A percentile compares a stretch with the other conserved stretches of the same genome.
phyloP scores from a whole-genome alignment of 176 grass and related monocot genomes.

The barley (Hordeum vulgare) region DNA sequence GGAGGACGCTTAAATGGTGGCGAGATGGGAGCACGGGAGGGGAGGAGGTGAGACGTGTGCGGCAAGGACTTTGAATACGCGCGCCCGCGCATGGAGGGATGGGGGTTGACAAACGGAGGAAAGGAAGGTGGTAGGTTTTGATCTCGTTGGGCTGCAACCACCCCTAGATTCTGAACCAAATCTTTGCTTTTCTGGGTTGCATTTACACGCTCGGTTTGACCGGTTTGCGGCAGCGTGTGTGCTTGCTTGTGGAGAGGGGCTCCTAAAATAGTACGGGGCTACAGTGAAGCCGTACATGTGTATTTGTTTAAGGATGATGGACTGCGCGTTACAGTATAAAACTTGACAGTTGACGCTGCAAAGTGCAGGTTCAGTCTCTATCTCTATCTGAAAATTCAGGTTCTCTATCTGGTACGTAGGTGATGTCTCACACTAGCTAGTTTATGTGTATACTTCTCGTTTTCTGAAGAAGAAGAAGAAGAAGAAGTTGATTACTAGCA shows the following conservation, averaged over 20 bases:
- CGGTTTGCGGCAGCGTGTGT: neutral
- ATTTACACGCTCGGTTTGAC: constrained; percentile 22
- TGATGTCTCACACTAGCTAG: too few species aligned
- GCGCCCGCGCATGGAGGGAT: neutral
- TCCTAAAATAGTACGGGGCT: neutral
- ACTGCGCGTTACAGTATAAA: neutral
- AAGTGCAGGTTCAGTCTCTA: neutral
- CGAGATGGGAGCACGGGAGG: neutral
- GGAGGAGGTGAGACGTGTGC: constrained; percentile 30
- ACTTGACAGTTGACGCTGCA: neutral
- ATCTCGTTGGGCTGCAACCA: constrained; percentile 44
- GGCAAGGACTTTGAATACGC: constrained; percentile 31
- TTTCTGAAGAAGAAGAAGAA: too few species aligned
- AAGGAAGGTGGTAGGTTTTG: constrained; percentile 23
- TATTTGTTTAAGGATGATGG: neutral
- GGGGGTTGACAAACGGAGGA: constrained; percentile 27
- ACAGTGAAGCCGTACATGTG: neutral
- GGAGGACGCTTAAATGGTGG: constrained; percentile 30
- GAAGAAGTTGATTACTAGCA: neutral
- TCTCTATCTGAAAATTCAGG: neutral
- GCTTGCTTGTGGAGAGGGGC: neutral
- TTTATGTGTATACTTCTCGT: neutral
- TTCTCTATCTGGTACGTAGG: neutral
- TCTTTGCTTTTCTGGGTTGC: constrained; percentile 18
- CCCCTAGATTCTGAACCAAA: constrained; percentile 32